Base-by-base conservation (phyloP, 352 stramenopile species). In the Globisporangium orthogonon region DNA sequence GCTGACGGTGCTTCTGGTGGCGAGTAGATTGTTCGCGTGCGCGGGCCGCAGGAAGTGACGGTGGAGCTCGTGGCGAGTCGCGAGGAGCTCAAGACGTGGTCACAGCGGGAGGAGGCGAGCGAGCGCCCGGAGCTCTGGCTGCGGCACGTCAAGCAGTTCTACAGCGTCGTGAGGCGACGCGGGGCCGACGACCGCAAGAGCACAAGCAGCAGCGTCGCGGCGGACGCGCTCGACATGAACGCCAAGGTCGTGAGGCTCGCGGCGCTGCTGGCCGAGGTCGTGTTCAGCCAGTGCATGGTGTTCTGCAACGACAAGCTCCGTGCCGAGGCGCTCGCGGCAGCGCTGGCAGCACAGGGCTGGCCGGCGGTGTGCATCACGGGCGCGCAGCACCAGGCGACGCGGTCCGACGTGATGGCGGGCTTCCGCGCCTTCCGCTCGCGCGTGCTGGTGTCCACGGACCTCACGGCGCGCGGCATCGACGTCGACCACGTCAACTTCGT, bases 241-340 rank as follows among this genome's bases (percentile, higher is more conserved):
- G 43, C 66, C 3, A 92, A 91, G 48, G 64, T 91, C 52, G 65
- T 79, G 30, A 68, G 66, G 52, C 65, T 92, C 18, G 71, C 67
- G 33, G 44, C 55, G 28, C 61, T 92, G 33, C 75, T 92, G 7
- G 76, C 83, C 4, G 74, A 87, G 52, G 70, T 91, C 45, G 59
- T 73, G 40, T 92, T 92, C 58, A 71, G 76, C 40, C 79, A 92
- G 60, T 90, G 83, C 58, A 90, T 92, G 54, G 80, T 90, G 37
- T 92, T 92, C 56, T 91, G 78, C 67, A 92, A 92, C 66, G 83
- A 90, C 67, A 92, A 90, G 66, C 78, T 87, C 53, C 72, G 79
- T 7, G 78, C 83, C 0, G 80, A 91, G 60, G 80, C 78, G 10
- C 47, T 91, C 14, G 76, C 80, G 3, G 71, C 63, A 0, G 80